Percentiles rank a stretch among this genome's conserved stretches.
phyloP scores from a whole-genome alignment of 495 filamentous ascomycete genomes.

The Hypoxylon trugodes region DNA sequence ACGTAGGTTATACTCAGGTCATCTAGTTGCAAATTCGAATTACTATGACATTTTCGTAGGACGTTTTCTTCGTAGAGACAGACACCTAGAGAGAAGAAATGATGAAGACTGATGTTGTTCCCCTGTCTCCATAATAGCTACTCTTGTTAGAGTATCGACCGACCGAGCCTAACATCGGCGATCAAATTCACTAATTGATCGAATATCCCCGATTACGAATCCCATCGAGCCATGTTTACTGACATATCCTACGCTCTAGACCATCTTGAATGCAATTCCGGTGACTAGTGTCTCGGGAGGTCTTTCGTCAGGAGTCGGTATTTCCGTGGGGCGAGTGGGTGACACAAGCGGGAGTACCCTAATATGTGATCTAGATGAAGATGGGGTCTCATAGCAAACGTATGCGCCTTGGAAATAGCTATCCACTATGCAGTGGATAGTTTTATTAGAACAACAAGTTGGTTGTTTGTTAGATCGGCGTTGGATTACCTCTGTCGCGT shows the following conservation, averaged over 20 bases:
- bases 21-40: no score
- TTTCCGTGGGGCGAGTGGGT: neutral
- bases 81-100: no score
- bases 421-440: neutral
- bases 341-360: neutral
- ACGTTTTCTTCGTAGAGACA: no score
- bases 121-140: neutral
- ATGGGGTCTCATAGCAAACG: neutral
- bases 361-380: neutral
- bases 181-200: neutral
- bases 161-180: neutral
- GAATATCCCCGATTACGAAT: neutral
- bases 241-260: neutral
- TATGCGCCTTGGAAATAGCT: neutral
- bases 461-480: neutral
- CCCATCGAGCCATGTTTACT: neutral
- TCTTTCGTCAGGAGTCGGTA: slow-evolving; percentile 1
- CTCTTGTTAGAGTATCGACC: neutral
- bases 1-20: no score
- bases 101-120: no score
- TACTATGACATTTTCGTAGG: no score
- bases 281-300: neutral
- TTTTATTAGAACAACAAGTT: neutral
- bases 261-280: neutral
- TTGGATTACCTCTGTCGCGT: neutral